Conservation (phyloP, 768 basidiomycete genomes). For the Baorangia bicolor region DNA sequence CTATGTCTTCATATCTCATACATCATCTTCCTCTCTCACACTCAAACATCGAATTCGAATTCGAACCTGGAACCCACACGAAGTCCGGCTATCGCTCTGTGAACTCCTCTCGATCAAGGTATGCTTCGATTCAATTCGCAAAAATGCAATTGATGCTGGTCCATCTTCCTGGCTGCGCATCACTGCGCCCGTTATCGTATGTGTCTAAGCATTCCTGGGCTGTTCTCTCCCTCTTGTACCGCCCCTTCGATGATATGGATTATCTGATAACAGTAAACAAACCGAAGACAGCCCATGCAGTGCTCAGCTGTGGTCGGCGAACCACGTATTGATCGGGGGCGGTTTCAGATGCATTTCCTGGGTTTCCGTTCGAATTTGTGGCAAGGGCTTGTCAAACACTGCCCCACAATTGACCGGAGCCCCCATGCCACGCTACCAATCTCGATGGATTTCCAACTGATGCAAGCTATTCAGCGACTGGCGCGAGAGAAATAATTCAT, state of each 20-base stretch:
- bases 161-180: slow-evolving; percentile 20
- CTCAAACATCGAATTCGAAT: slow-evolving; percentile 2
- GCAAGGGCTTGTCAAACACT: slow-evolving; percentile 23
- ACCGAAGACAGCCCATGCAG: slow-evolving; percentile 12
- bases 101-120: slow-evolving; percentile 15
- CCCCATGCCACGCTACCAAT: slow-evolving; percentile 8
- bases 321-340: slow-evolving; percentile 29
- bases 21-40: slow-evolving; percentile 7
- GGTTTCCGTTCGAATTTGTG: slow-evolving; percentile 17
- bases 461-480: slow-evolving; percentile 18
- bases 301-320: slow-evolving; percentile 29
- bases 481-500: neutral
- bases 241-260: neutral
- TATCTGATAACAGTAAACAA: slow-evolving; percentile 20
- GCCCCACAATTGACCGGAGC: slow-evolving; percentile 16
- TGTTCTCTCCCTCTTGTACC: slow-evolving; percentile 9
- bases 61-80: slow-evolving; percentile 19
- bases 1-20: neutral
- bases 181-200: slow-evolving; percentile 15
- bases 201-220: neutral
- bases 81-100: slow-evolving; percentile 20
- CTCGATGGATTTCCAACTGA: slow-evolving; percentile 8
- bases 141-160: neutral
- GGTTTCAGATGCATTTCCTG: slow-evolving; percentile 17
- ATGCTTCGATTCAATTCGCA: slow-evolving; percentile 14